phyloP scores from a whole-genome alignment of 2,329 filamentous ascomycete genomes.

The Meredithiella fracta region DNA sequence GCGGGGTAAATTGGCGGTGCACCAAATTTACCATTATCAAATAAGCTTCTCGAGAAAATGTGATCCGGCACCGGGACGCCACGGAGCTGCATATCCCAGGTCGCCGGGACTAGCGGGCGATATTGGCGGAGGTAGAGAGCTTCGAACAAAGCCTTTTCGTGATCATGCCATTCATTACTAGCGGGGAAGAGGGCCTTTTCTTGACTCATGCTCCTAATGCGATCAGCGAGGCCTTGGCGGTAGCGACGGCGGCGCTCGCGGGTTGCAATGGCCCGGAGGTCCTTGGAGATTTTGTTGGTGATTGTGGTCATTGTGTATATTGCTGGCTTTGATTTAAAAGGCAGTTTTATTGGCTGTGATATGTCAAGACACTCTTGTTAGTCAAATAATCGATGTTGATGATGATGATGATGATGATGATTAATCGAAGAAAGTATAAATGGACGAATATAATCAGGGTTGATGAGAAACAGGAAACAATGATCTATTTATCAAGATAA shows the following conservation, averaged over 20 bases:
- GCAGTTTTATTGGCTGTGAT: too few relatives aligned
- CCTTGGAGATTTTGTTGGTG: background rate
- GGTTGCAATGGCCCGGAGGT: background rate
- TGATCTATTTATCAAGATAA: background rate
- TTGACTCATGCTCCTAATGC: slow-evolving; percentile 26
- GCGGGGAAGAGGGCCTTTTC: slow-evolving; percentile 28
- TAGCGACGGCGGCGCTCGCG: slow-evolving; percentile 5
- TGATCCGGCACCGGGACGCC: slow-evolving; percentile 24
- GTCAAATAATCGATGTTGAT: background rate
- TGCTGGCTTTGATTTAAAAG: too few relatives aligned
- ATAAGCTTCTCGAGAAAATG: slow-evolving; percentile 20
- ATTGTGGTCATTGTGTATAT: background rate
- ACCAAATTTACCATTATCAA: slow-evolving; percentile 18
- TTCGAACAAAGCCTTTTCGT: slow-evolving; percentile 31
- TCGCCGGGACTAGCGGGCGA: slow-evolving; percentile 24
- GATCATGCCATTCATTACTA: slow-evolving; percentile 33
- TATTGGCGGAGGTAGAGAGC: slow-evolving; percentile 27
- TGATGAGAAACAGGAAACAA: background rate
- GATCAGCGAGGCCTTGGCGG: slow-evolving; percentile 5
- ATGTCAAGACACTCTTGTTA: too few relatives aligned
- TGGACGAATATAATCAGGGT: background rate
- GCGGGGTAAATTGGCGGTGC: slow-evolving; percentile 26
- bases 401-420: background rate
- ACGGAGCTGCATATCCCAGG: slow-evolving; percentile 20
- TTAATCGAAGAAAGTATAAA: too few relatives aligned